Evolutionary conservation across 768 basidiomycete genomes (phyloP).

Genomic region (Lactifluus pinguis): DNA sequence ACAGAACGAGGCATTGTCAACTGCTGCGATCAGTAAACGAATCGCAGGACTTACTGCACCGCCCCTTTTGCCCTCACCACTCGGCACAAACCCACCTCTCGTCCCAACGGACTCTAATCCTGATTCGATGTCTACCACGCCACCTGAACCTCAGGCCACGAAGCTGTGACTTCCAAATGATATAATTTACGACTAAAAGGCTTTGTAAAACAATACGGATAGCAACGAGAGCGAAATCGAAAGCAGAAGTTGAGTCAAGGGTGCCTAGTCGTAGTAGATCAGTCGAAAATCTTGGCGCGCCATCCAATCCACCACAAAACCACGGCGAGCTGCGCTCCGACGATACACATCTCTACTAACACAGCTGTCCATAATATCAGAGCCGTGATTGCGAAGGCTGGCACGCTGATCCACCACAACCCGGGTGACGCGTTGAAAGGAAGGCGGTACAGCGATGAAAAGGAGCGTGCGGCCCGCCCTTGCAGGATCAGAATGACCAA

Average conservation of each 20-base stretch:
- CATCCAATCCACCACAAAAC: conserved; percentile 72
- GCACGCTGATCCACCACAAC: conserved; percentile 53
- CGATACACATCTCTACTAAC: conserved; percentile 45
- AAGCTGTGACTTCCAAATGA: conserved; percentile 1
- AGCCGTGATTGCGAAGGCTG: conserved; percentile 56
- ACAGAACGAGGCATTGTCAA: conserved; percentile 1
- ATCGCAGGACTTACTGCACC: conserved; percentile 1
- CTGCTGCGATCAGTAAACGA: conserved; percentile 1
- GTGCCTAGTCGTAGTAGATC: conserved; percentile 8
- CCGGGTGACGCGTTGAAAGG: conserved; percentile 50
- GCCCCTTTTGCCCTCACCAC: conserved; percentile 4
- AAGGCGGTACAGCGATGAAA: conserved; percentile 44
- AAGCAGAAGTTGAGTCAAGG: background rate
- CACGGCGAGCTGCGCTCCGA: conserved; percentile 49
- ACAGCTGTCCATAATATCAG: conserved; percentile 62
- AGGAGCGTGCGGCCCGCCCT: conserved; percentile 47
- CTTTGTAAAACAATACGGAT: background rate
- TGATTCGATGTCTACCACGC: background rate
- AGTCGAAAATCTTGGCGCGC: conserved; percentile 44
- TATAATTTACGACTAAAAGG: conserved; percentile 16
- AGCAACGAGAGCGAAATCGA: conserved; percentile 1
- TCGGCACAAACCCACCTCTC: conserved; percentile 10
- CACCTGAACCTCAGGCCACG: background rate
- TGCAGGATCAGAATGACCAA: conserved; percentile 47
- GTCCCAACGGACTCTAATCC: conserved; percentile 11